Evolutionary conservation across 2,329 filamentous ascomycete species (phyloP).

Genomic region (Colletotrichum sidae): DNA sequence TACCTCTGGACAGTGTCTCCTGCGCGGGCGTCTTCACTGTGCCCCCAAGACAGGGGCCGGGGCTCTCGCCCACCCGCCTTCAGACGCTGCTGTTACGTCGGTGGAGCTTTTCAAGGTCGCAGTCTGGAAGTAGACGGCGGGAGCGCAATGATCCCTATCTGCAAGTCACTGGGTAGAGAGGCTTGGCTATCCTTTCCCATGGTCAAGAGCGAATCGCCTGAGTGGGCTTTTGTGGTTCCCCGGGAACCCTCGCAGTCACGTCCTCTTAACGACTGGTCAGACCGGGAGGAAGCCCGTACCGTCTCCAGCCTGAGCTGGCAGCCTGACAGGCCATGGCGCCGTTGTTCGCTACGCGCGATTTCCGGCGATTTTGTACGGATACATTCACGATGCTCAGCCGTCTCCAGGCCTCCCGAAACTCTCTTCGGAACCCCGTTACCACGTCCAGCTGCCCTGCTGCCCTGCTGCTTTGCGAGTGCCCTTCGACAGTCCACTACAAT

Average conservation of each 20-base stretch:
- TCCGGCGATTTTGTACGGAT: conserved; percentile 24
- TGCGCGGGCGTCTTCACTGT: conserved; percentile 14
- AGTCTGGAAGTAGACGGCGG: conserved; percentile 27
- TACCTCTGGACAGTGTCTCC: conserved; percentile 33
- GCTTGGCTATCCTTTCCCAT: conserved; percentile 32
- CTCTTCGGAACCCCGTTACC: conserved; percentile 24
- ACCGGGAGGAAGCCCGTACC: conserved; percentile 29
- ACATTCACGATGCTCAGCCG: conserved; percentile 12
- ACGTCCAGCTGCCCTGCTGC: conserved; percentile 2
- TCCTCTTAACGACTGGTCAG: conserved; percentile 36
- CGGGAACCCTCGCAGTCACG: conserved; percentile 29
- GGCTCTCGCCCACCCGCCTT: conserved; percentile 28
- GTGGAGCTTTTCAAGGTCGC: conserved; percentile 32
- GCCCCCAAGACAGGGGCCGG: conserved; percentile 16
- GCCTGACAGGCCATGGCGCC: conserved; percentile 4
- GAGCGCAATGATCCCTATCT: conserved; percentile 36
- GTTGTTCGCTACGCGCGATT: conserved; percentile 26
- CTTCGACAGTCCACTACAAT: conserved; percentile 24
- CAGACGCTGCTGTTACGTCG: conserved; percentile 38
- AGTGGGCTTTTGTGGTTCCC: conserved; percentile 29
- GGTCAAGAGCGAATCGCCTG: conserved; percentile 35
- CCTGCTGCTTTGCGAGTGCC: neutral
- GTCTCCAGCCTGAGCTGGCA: conserved; percentile 4
- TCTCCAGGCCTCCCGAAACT: conserved; percentile 21
- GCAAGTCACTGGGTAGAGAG: conserved; percentile 35